Evolutionary conservation across 1,284 basidiomycete genomes (phyloP), one percentile per base, ranked within the genome.

Genomic region (Flammula alnicola): DNA sequence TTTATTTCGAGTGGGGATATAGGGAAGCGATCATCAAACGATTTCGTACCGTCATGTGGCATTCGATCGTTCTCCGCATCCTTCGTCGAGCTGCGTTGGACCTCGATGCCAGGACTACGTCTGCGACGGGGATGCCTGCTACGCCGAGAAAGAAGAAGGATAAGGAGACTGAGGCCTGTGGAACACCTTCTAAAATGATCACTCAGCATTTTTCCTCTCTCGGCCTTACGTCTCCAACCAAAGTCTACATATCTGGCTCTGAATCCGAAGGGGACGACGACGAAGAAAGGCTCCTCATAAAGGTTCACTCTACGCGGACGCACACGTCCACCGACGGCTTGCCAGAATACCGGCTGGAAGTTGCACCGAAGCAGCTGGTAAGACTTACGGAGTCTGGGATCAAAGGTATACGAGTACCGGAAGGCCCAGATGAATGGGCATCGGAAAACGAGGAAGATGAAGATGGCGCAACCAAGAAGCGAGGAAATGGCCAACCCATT

Each of bases 1-100:
- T 83, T 41, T 90, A 86, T 63, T 95, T 95, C 58, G 93, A 95
- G 63, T 95, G 93, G 93, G 93, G 92, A 0, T 84, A 90, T 36
- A 83, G 78, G 55, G 87, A 91, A 43, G 73, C 80, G 5, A 88
- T 93, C 52, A 77, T 91, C 56, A 88, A 90, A 55, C 81, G 89
- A 5, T 91, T 92, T 63, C 74, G 86, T 54, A 90, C 83, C 0
- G 77, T 91, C 5, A 76, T 93, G 16, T 92, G 90, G 88, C 81
- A 80, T 5, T 79, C 83, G 0, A 76, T 79, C 8, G 78, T 87
- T 11, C 72, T 86, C 32, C 77, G 89, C 23, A 81, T 85, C 30
- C 65, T 92, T 26, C 76, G 89, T 7, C 76, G 84, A 17, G 76
- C 75, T 3, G 77, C 76, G 1, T 54, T 90, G 22, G 78, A 83